Conservation (phyloP, 2,329 filamentous ascomycete genomes). For the Fusarium foetens region DNA sequence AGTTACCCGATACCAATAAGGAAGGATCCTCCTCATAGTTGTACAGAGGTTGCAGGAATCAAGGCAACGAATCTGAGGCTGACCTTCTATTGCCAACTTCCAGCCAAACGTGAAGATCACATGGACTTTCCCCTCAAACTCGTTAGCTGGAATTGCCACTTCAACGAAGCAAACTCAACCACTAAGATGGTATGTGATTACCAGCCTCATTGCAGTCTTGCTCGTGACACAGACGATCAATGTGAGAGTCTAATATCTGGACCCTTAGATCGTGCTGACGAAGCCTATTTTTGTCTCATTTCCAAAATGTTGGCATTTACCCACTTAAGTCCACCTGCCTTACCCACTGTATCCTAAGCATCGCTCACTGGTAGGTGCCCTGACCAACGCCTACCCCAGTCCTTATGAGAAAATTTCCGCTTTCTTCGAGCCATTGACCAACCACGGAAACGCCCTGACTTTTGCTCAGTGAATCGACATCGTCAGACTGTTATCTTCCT, state of each 20-base stretch:
- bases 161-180: not conserved
- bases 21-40: not conserved
- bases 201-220: slow-evolving; percentile 9
- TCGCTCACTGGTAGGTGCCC: slow-evolving; percentile 30
- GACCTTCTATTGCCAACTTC: not conserved
- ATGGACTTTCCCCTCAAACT: not conserved
- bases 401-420: slow-evolving; percentile 34
- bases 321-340: slow-evolving; percentile 17
- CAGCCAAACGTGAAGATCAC: not conserved
- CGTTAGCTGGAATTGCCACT: not conserved
- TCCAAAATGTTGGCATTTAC: not conserved
- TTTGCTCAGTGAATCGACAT: slow-evolving; percentile 15
- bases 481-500: not conserved
- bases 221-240: not conserved
- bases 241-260: not conserved
- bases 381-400: slow-evolving; percentile 24
- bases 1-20: not conserved
- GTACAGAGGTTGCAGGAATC: not conserved
- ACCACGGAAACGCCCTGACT: slow-evolving; percentile 8
- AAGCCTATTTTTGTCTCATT: slow-evolving; percentile 6
- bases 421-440: slow-evolving; percentile 27
- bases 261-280: not conserved
- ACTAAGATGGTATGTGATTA: not conserved
- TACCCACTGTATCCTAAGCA: slow-evolving; percentile 28
- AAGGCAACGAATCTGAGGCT: not conserved